Conservation (phyloP, 1,284 basidiomycete genomes). For the Apiotrichum sp. region DNA sequence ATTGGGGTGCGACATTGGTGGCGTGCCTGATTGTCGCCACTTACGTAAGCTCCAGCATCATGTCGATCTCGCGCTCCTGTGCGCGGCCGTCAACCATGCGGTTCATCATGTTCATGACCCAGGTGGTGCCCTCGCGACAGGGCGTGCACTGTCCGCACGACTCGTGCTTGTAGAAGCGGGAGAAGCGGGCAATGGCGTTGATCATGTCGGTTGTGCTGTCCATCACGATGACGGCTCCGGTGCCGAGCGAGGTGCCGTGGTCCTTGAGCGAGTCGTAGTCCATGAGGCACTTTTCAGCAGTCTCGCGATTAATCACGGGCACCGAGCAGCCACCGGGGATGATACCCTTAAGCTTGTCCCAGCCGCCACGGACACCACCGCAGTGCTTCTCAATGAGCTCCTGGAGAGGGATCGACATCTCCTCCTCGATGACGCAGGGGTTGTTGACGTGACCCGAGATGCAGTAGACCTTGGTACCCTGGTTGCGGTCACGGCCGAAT, state of each 20-base stretch:
- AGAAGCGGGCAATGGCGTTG: conserved; percentile 85
- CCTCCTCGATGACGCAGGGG: conserved; percentile 96
- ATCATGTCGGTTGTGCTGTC: conserved; percentile 95
- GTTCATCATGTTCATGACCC: conserved; percentile 99
- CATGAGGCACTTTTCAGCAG: conserved; percentile 87
- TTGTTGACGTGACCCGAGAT: conserved; percentile 97
- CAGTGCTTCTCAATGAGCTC: conserved; percentile 96
- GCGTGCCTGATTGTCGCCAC: not conserved
- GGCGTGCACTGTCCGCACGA: conserved; percentile 98
- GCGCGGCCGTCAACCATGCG: conserved; percentile 74
- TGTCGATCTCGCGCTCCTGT: conserved; percentile 91
- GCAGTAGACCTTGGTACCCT: conserved; percentile 93
- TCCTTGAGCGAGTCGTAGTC: conserved; percentile 98
- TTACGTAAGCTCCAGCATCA: conserved; percentile 84
- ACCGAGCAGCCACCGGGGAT: conserved; percentile 94
- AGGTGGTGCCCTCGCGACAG: conserved; percentile 90
- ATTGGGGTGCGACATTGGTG: conserved; percentile 3
- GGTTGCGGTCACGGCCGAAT: conserved; percentile 88
- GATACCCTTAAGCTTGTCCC: conserved; percentile 89
- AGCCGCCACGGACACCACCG: conserved; percentile 87
- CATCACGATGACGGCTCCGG: conserved; percentile 98
- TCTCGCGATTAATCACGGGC: conserved; percentile 82
- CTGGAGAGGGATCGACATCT: conserved; percentile 94
- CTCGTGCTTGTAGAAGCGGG: conserved; percentile 96
- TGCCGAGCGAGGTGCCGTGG: conserved; percentile 87